Conservation (phyloP, 345 rosid species). For the Microthlaspi erraticum region DNA sequence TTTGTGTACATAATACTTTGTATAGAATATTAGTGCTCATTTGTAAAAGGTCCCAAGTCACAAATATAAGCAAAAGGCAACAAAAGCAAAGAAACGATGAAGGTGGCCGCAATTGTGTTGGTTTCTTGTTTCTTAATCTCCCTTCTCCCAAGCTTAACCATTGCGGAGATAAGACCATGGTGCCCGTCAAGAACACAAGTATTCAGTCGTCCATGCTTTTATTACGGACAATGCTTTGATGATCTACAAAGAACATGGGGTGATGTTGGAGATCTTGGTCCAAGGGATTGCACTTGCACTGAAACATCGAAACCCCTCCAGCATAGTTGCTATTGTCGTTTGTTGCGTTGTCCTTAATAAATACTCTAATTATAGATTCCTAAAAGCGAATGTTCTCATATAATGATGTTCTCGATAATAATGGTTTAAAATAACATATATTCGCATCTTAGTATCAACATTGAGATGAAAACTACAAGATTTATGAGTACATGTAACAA, state of each 20-base stretch:
- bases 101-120: conserved; percentile 14
- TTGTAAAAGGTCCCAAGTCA: background rate
- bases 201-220: conserved; percentile 26
- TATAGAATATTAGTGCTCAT: background rate
- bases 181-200: conserved; percentile 32
- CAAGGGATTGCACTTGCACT: conserved; percentile 36
- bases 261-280: conserved; percentile 23
- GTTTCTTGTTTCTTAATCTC: conserved; percentile 11
- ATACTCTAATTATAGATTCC: background rate
- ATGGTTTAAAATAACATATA: too few species aligned
- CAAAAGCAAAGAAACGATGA: background rate
- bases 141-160: background rate
- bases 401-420: too few species aligned
- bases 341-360: conserved; percentile 12
- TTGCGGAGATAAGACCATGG: conserved; percentile 32
- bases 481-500: too few species aligned
- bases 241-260: conserved; percentile 22
- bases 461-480: too few species aligned
- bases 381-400: too few species aligned
- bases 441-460: too few species aligned
- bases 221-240: conserved; percentile 20
- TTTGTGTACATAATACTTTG: background rate
- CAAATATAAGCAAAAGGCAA: background rate
- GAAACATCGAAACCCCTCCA: background rate
- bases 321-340: conserved; percentile 32